These are phyloP conservation scores for Trichoderma sp. DNA, from an alignment of 2,329 filamentous ascomycete species.

Conservation along the genomic window DNA sequence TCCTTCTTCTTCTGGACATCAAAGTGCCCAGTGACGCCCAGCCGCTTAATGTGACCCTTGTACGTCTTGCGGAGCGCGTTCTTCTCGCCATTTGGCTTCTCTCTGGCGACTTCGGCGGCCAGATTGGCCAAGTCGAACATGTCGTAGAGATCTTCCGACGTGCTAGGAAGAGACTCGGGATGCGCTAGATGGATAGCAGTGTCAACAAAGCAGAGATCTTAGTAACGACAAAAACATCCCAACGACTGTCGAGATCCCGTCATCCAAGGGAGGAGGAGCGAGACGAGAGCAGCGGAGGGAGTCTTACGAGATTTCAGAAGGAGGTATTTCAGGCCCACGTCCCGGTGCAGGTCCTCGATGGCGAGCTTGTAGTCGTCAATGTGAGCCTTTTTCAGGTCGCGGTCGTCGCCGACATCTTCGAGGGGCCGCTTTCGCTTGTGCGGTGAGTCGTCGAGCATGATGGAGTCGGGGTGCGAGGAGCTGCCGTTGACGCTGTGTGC, in stretches of 20 bases:
- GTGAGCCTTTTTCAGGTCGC: conserved; percentile 62
- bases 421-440: conserved; percentile 63
- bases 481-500: conserved; percentile 64
- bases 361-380: conserved; percentile 61
- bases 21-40: conserved; percentile 63
- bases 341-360: conserved; percentile 65
- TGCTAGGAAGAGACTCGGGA: conserved; percentile 48
- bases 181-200: conserved; percentile 47
- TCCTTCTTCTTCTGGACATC: conserved; percentile 58
- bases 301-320: conserved; percentile 68
- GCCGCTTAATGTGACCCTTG: conserved; percentile 66
- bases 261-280: conserved; percentile 29
- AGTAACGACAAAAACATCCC: conserved; percentile 27
- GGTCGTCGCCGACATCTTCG: conserved; percentile 58
- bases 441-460: conserved; percentile 54
- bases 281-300: conserved; percentile 47
- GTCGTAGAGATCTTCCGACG: conserved; percentile 60
- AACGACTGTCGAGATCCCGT: conserved; percentile 31
- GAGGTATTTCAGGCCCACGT: conserved; percentile 68
- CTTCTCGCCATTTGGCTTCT: conserved; percentile 66
- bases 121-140: conserved; percentile 58
- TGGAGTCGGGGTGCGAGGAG: conserved; percentile 46
- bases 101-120: conserved; percentile 62
- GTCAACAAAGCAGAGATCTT: conserved; percentile 46
- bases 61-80: conserved; percentile 68